Evolutionary conservation across 306 rosid species (phyloP), one percentile per base, ranked within the genome.

Genomic region (Mimosa pudica): DNA sequence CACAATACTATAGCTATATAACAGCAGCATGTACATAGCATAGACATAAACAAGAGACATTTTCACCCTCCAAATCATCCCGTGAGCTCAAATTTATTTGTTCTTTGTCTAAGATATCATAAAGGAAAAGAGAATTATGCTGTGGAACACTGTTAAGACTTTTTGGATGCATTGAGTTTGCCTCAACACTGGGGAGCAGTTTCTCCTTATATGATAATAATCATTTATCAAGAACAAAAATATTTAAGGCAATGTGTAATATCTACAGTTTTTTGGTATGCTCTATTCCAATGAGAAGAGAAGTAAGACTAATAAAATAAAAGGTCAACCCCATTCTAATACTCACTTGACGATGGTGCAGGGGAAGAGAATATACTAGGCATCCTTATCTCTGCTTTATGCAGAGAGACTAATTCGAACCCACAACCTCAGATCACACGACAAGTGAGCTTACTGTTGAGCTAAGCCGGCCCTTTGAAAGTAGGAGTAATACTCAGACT

Each of bases 41-140:
- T 18, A 66, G 70, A 20, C 1, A 5, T 8, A 45, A 70, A 5
- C n/a, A 10, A 69, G 35, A 11, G 42, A 38, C 4, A 48, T 12
- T 69, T 45, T 20, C 73, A 69, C 55, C 55, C 73, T 69, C 55
- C 36, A 69, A 45, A 18, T 11, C 57, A 46, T 16, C 41, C 41
- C 10, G 57, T 20, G 13, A 70, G 46, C 36, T 45, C 5, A 45
- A 69, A 7, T 45, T 69, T 69, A 10, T 17, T 42, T 13, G 6
- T 42, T 24, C 46, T 45, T 69, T 18, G n/a, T 10, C 18, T 54
- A 45, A 1, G 74, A 70, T 10, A 42, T 41, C 10, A 68, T 18
- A n/a, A 18, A 42, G 52, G 52, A 68, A n/a, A 14, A 68, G 7
- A 5, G 35, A 44, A 70, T 33, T 70, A 70, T 9, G 45, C 5